Evolutionary conservation across 2,329 filamentous ascomycete genomes (phyloP), one percentile per base, ranked within the genome.

Genomic region (Lasiodiplodia gonubiensis): DNA sequence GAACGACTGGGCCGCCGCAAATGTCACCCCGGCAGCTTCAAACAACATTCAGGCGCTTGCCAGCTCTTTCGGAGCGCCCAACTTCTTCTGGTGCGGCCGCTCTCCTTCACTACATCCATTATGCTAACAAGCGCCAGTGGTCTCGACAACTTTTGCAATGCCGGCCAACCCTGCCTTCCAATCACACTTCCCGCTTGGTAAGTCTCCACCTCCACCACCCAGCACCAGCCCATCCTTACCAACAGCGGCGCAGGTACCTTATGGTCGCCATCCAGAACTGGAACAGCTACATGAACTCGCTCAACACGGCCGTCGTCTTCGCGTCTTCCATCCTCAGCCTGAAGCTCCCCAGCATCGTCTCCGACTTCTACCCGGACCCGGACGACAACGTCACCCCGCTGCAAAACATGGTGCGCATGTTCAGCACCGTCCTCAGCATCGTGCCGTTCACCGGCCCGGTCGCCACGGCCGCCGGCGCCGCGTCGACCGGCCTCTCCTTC

Each of bases 251-350:
- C 12, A 52, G 49, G 49, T 55, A 55, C 21, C 53, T 55, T 30
- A 55, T 55, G 53, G 30, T 55, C 6, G 30, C 53, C 5, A 55
- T 55, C 53, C 53, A 55, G 25, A 55, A 55, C n/a, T 55, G 53
- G 53, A 55, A 55, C 30, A 55, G 30, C 30, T 55, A 55, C 53
- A 55, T 55, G 53, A 55, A 55, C 53, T 55, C 53, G 2, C 30
- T 55, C 6, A 55, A 55, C 53, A 55, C 53, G 7, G 53, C 53
- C 53, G 37, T 55, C 18, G 37, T 18, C 18, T 55, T 55, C 14
- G 53, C 53, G 2, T 55, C 53, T 18, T 37, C 30, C 30, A 37
- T 55, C 30, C 35, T 55, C 30, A 35, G 53, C 30, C 6, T 55
- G 30, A 55, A n/a, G 30, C 18, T 55, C 18, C 53, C 53, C 18